Percentiles rank a stretch among this genome's conserved stretches.
These are phyloP conservation scores for Nitzschia sp. DNA, from an alignment of 108 stramenopile species.

Conservation along the genomic window DNA sequence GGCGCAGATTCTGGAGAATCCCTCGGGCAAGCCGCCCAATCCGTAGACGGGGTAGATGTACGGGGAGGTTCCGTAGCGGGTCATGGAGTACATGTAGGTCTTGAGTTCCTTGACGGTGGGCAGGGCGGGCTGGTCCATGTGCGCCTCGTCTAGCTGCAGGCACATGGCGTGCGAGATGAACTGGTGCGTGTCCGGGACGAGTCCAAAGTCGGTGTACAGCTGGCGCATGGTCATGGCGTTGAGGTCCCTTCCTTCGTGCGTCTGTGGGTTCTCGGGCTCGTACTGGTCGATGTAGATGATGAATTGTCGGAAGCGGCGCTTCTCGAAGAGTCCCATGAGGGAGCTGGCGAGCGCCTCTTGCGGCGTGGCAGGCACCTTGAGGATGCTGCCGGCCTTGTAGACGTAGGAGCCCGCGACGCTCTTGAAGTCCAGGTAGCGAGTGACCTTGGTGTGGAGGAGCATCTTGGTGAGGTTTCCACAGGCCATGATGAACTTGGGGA, in stretches of 20 bases:
- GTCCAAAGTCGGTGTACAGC: constrained; percentile 92
- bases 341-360: constrained; percentile 87
- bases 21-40: constrained; percentile 97
- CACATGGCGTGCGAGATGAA: constrained; percentile 99
- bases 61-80: constrained; percentile 92
- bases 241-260: constrained; percentile 85
- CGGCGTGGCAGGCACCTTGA: constrained; percentile 91
- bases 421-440: constrained; percentile 97
- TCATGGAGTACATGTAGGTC: constrained; percentile 91
- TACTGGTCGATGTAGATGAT: constrained; percentile 89
- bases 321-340: constrained; percentile 98
- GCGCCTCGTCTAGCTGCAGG: constrained; percentile 88
- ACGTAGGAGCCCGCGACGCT: constrained; percentile 95
- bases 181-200: constrained; percentile 92
- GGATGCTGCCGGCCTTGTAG: constrained; percentile 90
- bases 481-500: constrained; percentile 99
- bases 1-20: constrained; percentile 97
- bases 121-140: constrained; percentile 91
- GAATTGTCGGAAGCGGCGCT: constrained; percentile 97
- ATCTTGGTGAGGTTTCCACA: constrained; percentile 98
- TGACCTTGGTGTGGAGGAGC: constrained; percentile 97
- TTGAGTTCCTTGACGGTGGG: constrained; percentile 87
- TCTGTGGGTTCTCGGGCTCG: constrained; percentile 71
- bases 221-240: constrained; percentile 91
- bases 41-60: constrained; percentile 99